Base-by-base conservation (phyloP, 1,139 yeast genomes). In the Pichia sp. region DNA sequence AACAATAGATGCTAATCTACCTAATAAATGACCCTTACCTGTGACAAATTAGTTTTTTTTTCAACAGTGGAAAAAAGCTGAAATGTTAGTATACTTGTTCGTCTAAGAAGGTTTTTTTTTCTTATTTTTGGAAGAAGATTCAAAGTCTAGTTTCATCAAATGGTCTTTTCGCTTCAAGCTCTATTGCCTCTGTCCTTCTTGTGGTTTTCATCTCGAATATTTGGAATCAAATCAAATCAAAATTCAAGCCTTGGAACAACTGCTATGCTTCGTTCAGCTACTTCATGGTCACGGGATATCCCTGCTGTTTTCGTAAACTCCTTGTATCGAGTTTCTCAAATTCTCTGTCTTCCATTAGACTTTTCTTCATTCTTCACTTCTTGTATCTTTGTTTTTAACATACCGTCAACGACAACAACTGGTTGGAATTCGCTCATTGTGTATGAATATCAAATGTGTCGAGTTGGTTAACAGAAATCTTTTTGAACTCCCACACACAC, bases 1-100 rank as follows among this genome's bases (percentile, higher is more conserved):
- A 73, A 93, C 91, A 72, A 85, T 87, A 69, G 98, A 89, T 70
- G 99, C 99, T 76, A 93, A 89, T 84, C 99, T 97, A 79, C 99
- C 99, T 75, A 93, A 86, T 74, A 93, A 87, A 80, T 93, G 99
- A 77, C 98, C 99, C 90, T 93, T 91, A 82, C 84, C 83, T 79
- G 64, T 53, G 53, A 44, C 25, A 53, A 49, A 41, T 49, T 37
- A 28, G 48, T 30, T 21, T 48, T 23, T 30, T 41, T 13, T 6
- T 23, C 16, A 21, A 28, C 19, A 4, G 16, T 9, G 16, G 16
- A 21, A 48, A 48, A 16, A 25, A n/a, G 12, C 28, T 48, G 48
- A 48, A 52, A 51, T 34, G 25, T 19, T 41, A 40, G 41, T 43
- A 28, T 30, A 30, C 39, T 22, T 12, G 37, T 42, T 34, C 22